Percentiles rank a stretch among this genome's conserved stretches.
Evolutionary conservation across 164 flowering plant genomes (phyloP).

Genomic region (Platanus orientalis): DNA sequence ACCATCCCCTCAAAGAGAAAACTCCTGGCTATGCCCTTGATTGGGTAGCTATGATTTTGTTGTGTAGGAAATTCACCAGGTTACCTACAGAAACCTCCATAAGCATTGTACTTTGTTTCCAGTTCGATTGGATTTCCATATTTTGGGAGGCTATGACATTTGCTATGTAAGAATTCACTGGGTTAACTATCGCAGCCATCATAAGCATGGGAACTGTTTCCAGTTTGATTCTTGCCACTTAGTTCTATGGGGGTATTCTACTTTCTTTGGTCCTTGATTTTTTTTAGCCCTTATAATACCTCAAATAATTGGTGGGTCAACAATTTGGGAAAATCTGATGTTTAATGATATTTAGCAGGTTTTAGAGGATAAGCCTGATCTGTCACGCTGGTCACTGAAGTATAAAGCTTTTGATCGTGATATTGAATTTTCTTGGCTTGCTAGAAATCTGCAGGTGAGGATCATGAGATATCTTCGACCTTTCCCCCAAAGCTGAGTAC

Average conservation of each 20-base stretch:
- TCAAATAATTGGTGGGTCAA: neutral
- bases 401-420: conserved; percentile 80
- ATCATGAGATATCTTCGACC: neutral
- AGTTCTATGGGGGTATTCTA: neutral
- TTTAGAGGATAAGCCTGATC: conserved; percentile 73
- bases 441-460: conserved; percentile 79
- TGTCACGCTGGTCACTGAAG: conserved; percentile 83
- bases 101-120: too few species aligned
- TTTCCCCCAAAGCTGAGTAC: neutral
- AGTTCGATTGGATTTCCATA: too few species aligned
- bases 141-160: neutral
- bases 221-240: neutral
- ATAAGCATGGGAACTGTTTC: neutral
- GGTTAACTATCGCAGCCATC: too few species aligned
- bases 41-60: neutral
- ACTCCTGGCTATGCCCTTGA: neutral
- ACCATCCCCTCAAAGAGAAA: too few species aligned
- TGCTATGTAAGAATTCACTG: neutral
- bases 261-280: neutral
- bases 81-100: too few species aligned
- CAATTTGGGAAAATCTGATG: conserved; percentile 7
- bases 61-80: neutral
- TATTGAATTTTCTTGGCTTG: conserved; percentile 88
- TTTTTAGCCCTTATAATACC: neutral
- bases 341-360: conserved; percentile 31